A percentile compares a stretch with the other conserved stretches of the same genome.
phyloP scores from a whole-genome alignment of 2,329 filamentous ascomycete species.

The Colletotrichum cereale region DNA sequence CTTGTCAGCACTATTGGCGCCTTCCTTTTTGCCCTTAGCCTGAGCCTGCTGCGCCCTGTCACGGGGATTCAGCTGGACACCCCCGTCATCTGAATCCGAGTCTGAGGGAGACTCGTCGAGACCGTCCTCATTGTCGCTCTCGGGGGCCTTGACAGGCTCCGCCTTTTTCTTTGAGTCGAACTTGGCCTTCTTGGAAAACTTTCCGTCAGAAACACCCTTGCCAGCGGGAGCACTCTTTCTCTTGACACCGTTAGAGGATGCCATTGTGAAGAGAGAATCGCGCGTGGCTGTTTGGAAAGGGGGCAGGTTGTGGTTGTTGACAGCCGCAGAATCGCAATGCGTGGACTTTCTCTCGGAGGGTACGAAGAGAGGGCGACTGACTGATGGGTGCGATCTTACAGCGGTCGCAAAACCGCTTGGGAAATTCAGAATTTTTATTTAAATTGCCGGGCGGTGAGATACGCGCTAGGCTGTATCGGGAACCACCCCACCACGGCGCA shows the following conservation, averaged over 20 bases:
- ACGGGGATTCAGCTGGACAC: constrained; percentile 56
- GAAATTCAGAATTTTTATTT: constrained; percentile 45
- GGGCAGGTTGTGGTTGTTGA: constrained; percentile 11
- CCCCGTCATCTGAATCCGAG: constrained; percentile 66
- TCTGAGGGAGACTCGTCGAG: constrained; percentile 57
- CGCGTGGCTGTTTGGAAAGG: constrained; percentile 5
- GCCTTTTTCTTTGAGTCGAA: constrained; percentile 51
- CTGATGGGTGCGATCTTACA: constrained; percentile 16
- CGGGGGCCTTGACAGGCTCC: constrained; percentile 45
- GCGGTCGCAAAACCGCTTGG: constrained; percentile 24
- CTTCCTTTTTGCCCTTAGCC: constrained; percentile 45
- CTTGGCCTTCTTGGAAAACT: constrained; percentile 64
- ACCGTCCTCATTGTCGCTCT: constrained; percentile 48
- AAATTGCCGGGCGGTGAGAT: constrained; percentile 53
- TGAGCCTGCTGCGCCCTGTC: constrained; percentile 50
- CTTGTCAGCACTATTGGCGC: constrained; percentile 47
- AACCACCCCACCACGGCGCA: constrained; percentile 37
- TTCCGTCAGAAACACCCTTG: constrained; percentile 58
- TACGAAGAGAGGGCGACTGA: constrained; percentile 11
- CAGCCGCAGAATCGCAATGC: constrained; percentile 23
- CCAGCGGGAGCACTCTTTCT: constrained; percentile 64
- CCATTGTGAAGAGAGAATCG: constrained; percentile 55
- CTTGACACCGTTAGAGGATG: constrained; percentile 62
- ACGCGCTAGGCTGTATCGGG: constrained; percentile 33
- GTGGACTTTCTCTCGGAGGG: constrained; percentile 19